Percentiles rank a stretch among this genome's conserved stretches.
Evolutionary conservation across 176 grass and related monocot genomes (phyloP).

Genomic region (Guadua angustifolia): DNA sequence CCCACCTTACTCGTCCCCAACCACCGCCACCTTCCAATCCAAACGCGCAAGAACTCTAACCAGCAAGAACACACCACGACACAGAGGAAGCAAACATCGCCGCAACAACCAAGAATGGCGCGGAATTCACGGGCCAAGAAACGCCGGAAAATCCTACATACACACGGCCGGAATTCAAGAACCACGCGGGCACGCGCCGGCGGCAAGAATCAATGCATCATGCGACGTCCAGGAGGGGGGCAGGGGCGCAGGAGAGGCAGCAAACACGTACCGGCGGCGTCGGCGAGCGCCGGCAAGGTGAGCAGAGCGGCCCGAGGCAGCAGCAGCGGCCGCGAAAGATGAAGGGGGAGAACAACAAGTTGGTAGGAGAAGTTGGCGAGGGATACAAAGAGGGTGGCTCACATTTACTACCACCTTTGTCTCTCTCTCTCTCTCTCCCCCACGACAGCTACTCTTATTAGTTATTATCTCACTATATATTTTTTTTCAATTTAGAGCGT

Average conservation of each 20-base stretch:
- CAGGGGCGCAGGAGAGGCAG: not conserved
- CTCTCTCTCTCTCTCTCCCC: not conserved
- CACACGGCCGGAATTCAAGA: constrained; percentile 10
- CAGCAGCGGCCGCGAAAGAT: constrained; percentile 30
- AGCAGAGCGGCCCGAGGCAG: not conserved
- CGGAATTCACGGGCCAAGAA: constrained; percentile 12
- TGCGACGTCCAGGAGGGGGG: constrained; percentile 24
- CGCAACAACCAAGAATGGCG: not conserved
- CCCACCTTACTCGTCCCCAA: constrained; percentile 36
- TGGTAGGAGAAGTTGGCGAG: constrained; percentile 68
- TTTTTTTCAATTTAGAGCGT: no score
- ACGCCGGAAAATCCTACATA: not conserved
- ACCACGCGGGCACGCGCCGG: not conserved
- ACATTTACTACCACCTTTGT: constrained; percentile 64
- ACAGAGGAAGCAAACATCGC: not conserved
- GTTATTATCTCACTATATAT: constrained; percentile 43
- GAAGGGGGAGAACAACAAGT: constrained; percentile 50
- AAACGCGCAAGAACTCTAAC: constrained; percentile 34
- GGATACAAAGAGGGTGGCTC: constrained; percentile 76
- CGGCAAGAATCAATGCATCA: constrained; percentile 32
- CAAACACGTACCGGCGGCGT: constrained; percentile 40
- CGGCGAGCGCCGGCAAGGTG: constrained; percentile 2
- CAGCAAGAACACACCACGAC: not conserved
- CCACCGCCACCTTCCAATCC: constrained; percentile 67
- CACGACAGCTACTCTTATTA: constrained; percentile 17